Conservation (phyloP, 2,329 filamentous ascomycete genomes). For the Xylaria sp. region DNA sequence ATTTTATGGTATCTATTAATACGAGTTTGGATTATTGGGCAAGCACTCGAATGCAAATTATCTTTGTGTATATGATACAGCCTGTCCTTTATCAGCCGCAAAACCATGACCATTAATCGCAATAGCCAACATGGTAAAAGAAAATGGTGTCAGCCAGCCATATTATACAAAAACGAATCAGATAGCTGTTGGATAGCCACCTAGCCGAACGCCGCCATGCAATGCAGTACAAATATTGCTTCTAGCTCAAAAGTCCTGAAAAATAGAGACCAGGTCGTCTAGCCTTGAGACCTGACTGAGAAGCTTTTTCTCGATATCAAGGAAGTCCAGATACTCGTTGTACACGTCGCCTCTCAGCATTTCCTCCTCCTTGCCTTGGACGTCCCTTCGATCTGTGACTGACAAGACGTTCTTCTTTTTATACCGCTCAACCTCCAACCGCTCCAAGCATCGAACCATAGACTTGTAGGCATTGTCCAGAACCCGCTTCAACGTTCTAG, state of each 20-base stretch:
- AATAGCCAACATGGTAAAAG: slow-evolving; percentile 8
- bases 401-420: slow-evolving; percentile 77
- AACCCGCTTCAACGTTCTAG: slow-evolving; percentile 74
- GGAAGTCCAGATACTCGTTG: slow-evolving; percentile 66
- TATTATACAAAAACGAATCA: slow-evolving; percentile 32
- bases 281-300: slow-evolving; percentile 81
- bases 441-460: slow-evolving; percentile 86
- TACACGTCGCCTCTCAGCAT: slow-evolving; percentile 80
- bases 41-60: neutral
- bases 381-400: slow-evolving; percentile 86
- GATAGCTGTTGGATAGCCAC: slow-evolving; percentile 18
- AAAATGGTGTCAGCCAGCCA: slow-evolving; percentile 4
- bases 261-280: slow-evolving; percentile 84
- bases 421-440: slow-evolving; percentile 78
- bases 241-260: slow-evolving; percentile 71
- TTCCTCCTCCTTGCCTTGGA: slow-evolving; percentile 83
- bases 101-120: neutral
- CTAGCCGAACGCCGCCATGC: slow-evolving; percentile 45
- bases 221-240: slow-evolving; percentile 40
- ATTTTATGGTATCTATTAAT: too few relatives aligned
- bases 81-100: neutral
- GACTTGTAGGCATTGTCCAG: slow-evolving; percentile 87
- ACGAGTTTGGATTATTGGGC: too few relatives aligned
- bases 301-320: slow-evolving; percentile 76
- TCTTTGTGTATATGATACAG: slow-evolving; percentile 3